Conservation (phyloP, 1,284 basidiomycete species). For the Sanghuangporus weigelae region DNA sequence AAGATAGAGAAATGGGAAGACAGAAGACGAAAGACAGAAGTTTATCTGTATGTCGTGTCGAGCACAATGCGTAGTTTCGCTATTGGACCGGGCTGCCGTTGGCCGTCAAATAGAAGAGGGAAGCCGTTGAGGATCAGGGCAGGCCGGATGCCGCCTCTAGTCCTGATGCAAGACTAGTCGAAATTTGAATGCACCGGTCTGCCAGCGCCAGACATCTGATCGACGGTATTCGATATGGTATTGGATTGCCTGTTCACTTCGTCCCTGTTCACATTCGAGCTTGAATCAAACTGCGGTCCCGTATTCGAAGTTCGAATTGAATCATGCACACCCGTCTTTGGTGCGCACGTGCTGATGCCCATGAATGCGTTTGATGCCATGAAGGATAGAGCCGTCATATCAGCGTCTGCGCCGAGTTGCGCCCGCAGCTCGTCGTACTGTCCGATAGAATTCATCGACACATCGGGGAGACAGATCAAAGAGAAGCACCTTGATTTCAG, state of each 20-base stretch:
- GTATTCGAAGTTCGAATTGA: neutral
- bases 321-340: neutral
- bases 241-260: neutral
- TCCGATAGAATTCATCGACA: neutral
- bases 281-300: neutral
- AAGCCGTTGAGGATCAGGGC: neutral
- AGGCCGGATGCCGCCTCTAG: neutral
- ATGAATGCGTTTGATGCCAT: neutral
- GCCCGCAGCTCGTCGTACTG: slow-evolving; percentile 4
- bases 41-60: neutral
- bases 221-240: neutral
- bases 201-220: neutral
- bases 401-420: slow-evolving; percentile 5
- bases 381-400: neutral
- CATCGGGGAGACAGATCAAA: neutral
- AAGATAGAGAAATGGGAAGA: neutral
- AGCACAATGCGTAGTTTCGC: neutral
- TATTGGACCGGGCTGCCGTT: neutral
- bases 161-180: neutral
- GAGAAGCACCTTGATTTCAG: slow-evolving; percentile 5
- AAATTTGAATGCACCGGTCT: neutral
- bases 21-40: neutral
- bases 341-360: neutral
- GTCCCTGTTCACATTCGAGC: neutral
- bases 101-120: neutral